A percentile compares a stretch with the other conserved stretches of the same genome.
These are phyloP conservation scores for Trametes sanguinea DNA, from an alignment of 768 basidiomycete genomes.

Conservation along the genomic window DNA sequence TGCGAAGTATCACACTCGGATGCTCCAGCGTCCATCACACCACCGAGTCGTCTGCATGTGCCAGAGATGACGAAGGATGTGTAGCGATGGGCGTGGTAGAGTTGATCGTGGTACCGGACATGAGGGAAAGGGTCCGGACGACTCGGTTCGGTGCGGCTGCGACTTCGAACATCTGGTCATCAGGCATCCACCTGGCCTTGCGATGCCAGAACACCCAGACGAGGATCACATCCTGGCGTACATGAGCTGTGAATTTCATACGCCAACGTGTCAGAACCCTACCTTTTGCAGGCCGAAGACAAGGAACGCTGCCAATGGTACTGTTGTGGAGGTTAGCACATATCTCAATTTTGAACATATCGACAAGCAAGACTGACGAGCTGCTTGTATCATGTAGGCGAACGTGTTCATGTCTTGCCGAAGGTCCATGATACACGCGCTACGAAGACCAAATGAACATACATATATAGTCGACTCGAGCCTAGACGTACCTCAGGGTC, in stretches of 20 bases:
- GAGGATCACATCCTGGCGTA: conserved; percentile 17
- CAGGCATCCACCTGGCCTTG: conserved; percentile 5
- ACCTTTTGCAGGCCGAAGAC: conserved; percentile 55
- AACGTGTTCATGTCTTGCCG: conserved; percentile 28
- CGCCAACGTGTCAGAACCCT: too few species aligned
- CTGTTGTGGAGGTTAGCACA: conserved; percentile 31
- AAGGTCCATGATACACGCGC: conserved; percentile 24
- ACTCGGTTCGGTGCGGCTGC: not conserved
- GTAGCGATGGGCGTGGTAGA: conserved; percentile 19
- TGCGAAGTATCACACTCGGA: too few species aligned
- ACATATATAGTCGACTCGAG: too few species aligned
- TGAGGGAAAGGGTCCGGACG: not conserved
- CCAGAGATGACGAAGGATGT: not conserved
- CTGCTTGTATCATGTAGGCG: conserved; percentile 51
- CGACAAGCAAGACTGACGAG: conserved; percentile 37
- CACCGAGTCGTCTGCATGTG: not conserved
- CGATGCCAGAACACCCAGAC: conserved; percentile 15
- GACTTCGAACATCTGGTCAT: not conserved
- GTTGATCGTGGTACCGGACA: conserved; percentile 15
- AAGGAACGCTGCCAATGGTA: conserved; percentile 50
- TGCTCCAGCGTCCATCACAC: conserved; percentile 1
- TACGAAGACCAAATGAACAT: not conserved
- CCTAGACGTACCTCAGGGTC: conserved; percentile 42
- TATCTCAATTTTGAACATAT: not conserved
- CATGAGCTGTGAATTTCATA: not conserved